Percentiles rank a stretch among this genome's conserved stretches.
phyloP scores from a whole-genome alignment of 495 filamentous ascomycete genomes.

The Penicillium steckii region DNA sequence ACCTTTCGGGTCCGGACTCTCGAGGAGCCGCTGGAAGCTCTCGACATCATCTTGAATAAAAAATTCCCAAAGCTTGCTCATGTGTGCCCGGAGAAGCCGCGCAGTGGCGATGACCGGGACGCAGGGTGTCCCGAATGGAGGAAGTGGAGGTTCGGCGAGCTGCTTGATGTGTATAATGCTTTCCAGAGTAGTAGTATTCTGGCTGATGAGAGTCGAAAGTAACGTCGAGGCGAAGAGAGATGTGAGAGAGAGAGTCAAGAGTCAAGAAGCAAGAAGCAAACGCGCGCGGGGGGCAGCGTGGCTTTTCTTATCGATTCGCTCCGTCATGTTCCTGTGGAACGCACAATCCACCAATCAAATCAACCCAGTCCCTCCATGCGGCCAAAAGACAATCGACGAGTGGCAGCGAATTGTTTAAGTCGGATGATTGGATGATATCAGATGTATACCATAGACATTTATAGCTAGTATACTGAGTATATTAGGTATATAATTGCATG shows the following conservation, averaged over 20 bases:
- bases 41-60: slow-evolving; percentile 97
- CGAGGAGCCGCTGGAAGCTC: slow-evolving; percentile 79
- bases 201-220: too few relatives aligned
- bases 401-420: too few relatives aligned
- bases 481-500: too few relatives aligned
- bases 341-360: slow-evolving; percentile 31
- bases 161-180: too few relatives aligned
- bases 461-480: too few relatives aligned
- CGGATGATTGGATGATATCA: too few relatives aligned
- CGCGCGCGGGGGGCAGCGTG: neutral
- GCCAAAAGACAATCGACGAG: slow-evolving; percentile 15
- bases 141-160: neutral
- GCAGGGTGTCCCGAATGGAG: neutral
- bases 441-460: too few relatives aligned
- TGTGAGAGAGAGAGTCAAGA: neutral
- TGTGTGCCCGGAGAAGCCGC: slow-evolving; percentile 66
- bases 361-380: slow-evolving; percentile 41
- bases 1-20: slow-evolving; percentile 42
- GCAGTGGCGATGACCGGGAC: slow-evolving; percentile 17
- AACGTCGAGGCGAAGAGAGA: slow-evolving; percentile 1
- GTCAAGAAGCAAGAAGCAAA: neutral
- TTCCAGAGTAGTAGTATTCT: too few relatives aligned
- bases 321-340: slow-evolving; percentile 18
- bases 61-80: slow-evolving; percentile 92
- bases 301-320: slow-evolving; percentile 8